Conservation (phyloP, 768 basidiomycete genomes). For the Russula vinacea region DNA sequence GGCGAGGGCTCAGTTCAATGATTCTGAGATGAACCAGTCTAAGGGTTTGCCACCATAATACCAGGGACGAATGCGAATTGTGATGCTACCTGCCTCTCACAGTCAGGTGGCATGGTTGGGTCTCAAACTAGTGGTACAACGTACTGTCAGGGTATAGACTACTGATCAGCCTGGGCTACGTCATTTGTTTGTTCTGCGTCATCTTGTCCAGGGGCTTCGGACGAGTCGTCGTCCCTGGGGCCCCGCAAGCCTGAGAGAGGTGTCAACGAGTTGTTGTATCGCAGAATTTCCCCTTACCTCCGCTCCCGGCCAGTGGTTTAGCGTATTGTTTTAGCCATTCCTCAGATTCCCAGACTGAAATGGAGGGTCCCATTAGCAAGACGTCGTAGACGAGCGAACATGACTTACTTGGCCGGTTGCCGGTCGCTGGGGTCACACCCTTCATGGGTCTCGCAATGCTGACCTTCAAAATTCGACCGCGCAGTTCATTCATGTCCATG, state of each 20-base stretch:
- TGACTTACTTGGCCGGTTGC: slow-evolving; percentile 72
- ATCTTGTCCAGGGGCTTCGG: slow-evolving; percentile 29
- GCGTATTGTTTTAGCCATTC: slow-evolving; percentile 86
- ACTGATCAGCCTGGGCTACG: slow-evolving; percentile 57
- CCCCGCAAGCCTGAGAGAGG: slow-evolving; percentile 46
- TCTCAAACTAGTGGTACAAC: slow-evolving; percentile 2
- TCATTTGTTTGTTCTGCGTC: slow-evolving; percentile 36
- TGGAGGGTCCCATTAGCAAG: slow-evolving; percentile 6
- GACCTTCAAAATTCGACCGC: slow-evolving; percentile 72
- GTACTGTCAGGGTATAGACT: slow-evolving; percentile 37
- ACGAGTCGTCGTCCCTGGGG: slow-evolving; percentile 35
- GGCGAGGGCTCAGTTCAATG: slow-evolving; percentile 74
- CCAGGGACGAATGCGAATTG: slow-evolving; percentile 15
- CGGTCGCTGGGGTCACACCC: slow-evolving; percentile 53
- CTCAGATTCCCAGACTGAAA: slow-evolving; percentile 90
- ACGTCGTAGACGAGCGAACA: slow-evolving; percentile 10
- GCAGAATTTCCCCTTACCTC: slow-evolving; percentile 47
- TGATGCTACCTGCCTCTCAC: slow-evolving; percentile 7
- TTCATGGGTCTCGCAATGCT: slow-evolving; percentile 85
- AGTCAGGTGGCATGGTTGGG: background rate
- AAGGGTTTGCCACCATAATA: slow-evolving; percentile 44
- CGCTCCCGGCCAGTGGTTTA: slow-evolving; percentile 71
- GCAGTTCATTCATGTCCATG: slow-evolving; percentile 92
- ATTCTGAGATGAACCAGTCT: slow-evolving; percentile 47
- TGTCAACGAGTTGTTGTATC: slow-evolving; percentile 1